These are phyloP conservation scores for Selaginella moellendorffii DNA, from an alignment of 75 land plant genomes.

Conservation along the genomic window DNA sequence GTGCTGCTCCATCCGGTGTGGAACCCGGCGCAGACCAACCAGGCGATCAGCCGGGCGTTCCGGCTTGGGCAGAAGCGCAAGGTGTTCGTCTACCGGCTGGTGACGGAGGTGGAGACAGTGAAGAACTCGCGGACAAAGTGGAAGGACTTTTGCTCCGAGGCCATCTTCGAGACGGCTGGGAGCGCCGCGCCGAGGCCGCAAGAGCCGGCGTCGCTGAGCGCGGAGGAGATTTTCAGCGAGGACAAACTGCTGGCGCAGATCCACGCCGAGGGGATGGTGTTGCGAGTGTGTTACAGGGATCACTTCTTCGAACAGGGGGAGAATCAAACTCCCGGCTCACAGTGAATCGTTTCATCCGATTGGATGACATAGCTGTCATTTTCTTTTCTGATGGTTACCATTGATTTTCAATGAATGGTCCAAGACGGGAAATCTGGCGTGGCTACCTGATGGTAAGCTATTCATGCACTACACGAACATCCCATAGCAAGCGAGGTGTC, in stretches of 20 bases:
- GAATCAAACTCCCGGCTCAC: too few relatives aligned
- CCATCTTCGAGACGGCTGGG: slow-evolving; percentile 31
- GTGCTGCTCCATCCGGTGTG: neutral
- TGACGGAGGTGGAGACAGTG: slow-evolving; percentile 33
- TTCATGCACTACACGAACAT: too few relatives aligned
- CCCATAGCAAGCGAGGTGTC: too few relatives aligned
- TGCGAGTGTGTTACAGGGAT: too few relatives aligned
- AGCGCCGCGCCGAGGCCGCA: neutral
- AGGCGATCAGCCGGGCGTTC: slow-evolving; percentile 4
- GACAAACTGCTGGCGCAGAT: neutral
- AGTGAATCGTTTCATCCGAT: too few relatives aligned
- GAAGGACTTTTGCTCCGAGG: slow-evolving; percentile 41
- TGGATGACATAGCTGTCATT: too few relatives aligned
- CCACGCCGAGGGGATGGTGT: too few relatives aligned
- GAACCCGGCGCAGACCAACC: neutral
- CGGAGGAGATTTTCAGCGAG: neutral
- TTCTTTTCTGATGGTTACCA: too few relatives aligned
- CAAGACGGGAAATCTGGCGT: too few relatives aligned
- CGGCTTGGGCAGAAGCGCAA: slow-evolving; percentile 5
- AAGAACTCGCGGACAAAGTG: slow-evolving; percentile 36
- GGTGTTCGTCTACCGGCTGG: slow-evolving; percentile 9
- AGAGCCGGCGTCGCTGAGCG: neutral
- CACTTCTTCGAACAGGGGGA: too few relatives aligned
- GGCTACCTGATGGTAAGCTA: too few relatives aligned
- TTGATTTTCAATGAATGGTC: too few relatives aligned